These are phyloP conservation scores for Aureobasidium melanogenum DNA, from an alignment of 2,329 filamentous ascomycete genomes.

Conservation along the genomic window DNA sequence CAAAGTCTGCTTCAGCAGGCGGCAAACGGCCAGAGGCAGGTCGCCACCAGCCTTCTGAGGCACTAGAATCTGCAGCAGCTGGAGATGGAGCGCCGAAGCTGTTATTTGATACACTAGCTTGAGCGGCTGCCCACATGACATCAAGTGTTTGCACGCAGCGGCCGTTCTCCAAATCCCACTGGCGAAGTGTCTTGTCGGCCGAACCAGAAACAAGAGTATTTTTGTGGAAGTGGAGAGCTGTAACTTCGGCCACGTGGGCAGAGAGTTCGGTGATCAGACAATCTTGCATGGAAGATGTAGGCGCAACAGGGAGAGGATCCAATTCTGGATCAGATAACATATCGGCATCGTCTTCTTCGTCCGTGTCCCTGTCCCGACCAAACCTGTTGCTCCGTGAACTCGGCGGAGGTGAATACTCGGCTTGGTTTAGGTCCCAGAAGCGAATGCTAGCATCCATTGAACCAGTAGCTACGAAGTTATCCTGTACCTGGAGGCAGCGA, in stretches of 20 bases:
- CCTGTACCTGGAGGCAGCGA: conserved; percentile 82
- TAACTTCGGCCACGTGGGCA: conserved; percentile 89
- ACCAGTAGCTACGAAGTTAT: conserved; percentile 90
- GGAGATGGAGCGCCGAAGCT: conserved; percentile 13
- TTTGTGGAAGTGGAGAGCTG: conserved; percentile 81
- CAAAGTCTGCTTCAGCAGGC: conserved; percentile 72
- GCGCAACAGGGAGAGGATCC: conserved; percentile 36
- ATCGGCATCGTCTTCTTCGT: conserved; percentile 13
- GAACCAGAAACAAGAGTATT: conserved; percentile 91
- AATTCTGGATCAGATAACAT: conserved; percentile 4
- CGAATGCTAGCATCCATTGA: conserved; percentile 91
- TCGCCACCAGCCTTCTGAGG: conserved; percentile 54
- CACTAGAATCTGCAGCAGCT: conserved; percentile 6
- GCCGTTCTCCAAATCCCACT: conserved; percentile 97
- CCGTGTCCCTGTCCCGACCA: conserved; percentile 43
- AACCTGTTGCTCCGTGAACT: conserved; percentile 44
- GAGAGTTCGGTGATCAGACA: conserved; percentile 82
- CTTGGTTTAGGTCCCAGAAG: conserved; percentile 87
- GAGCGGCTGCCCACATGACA: conserved; percentile 94
- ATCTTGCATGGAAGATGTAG: conserved; percentile 74
- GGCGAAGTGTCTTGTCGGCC: conserved; percentile 90
- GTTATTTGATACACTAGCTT: conserved; percentile 60
- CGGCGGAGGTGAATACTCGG: conserved; percentile 67
- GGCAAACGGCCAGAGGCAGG: conserved; percentile 50
- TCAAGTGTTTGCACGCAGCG: conserved; percentile 95